phyloP scores from a whole-genome alignment of 2,329 filamentous ascomycete genomes.

The Colletotrichum liaoningense region DNA sequence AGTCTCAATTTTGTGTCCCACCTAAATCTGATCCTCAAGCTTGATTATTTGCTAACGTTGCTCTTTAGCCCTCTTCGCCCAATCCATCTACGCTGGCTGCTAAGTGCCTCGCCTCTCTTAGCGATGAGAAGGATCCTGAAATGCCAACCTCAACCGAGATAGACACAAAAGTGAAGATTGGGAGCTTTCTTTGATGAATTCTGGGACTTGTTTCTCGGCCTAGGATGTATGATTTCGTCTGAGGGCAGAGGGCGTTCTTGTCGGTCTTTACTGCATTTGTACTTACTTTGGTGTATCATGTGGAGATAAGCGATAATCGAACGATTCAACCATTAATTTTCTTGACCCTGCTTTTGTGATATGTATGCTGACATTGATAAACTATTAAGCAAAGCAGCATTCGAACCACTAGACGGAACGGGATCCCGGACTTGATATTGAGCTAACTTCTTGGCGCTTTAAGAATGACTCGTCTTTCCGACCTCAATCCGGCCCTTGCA shows the following conservation, averaged over 20 bases:
- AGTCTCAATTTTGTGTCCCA: constrained; percentile 46
- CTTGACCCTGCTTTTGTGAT: not conserved
- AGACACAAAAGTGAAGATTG: accelerated
- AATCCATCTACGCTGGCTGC: constrained; percentile 48
- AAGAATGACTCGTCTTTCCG: not conserved
- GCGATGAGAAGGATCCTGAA: not conserved
- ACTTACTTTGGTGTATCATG: not conserved
- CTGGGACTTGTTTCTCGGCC: not conserved
- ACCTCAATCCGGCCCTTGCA: not conserved
- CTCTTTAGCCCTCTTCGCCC: constrained; percentile 35
- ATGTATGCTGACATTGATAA: not conserved
- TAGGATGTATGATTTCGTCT: not conserved
- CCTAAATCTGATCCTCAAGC: no score
- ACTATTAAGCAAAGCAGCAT: not conserved
- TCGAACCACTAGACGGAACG: not conserved
- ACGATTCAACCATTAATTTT: not conserved
- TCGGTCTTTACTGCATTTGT: not conserved
- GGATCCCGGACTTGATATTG: not conserved
- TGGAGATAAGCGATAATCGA: not conserved
- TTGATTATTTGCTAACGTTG: not conserved
- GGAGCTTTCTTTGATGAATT: not conserved
- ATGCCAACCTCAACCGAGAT: not conserved
- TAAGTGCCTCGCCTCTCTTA: constrained; percentile 39
- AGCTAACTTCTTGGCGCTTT: not conserved
- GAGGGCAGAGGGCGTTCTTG: not conserved